These are phyloP conservation scores for Blastobotrys niveus DNA, from an alignment of 1,139 yeast species.

Conservation along the genomic window DNA sequence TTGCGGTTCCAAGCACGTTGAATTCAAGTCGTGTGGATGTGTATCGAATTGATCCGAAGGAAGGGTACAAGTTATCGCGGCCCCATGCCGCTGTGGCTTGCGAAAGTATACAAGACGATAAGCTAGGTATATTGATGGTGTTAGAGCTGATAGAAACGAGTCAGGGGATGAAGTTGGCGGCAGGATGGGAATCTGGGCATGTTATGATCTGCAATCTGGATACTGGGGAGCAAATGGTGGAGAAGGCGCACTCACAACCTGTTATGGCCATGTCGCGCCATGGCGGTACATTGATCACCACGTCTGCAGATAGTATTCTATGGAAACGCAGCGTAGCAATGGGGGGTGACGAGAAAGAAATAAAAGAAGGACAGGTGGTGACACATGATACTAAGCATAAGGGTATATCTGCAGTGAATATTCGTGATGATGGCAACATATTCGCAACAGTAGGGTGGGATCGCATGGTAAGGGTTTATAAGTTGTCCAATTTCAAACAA, in stretches of 20 bases:
- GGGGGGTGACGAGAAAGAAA: neutral
- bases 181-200: constrained; percentile 40
- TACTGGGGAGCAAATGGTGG: constrained; percentile 16
- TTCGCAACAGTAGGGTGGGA: constrained; percentile 40
- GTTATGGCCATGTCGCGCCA: constrained; percentile 16
- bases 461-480: constrained; percentile 34
- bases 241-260: constrained; percentile 34
- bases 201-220: constrained; percentile 27
- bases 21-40: constrained; percentile 36
- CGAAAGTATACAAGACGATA: constrained; percentile 10
- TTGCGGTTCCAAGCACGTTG: constrained; percentile 37
- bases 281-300: neutral
- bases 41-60: constrained; percentile 22
- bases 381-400: constrained; percentile 25
- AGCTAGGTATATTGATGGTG: constrained; percentile 38
- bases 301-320: neutral
- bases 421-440: constrained; percentile 31
- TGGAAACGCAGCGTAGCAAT: no score
- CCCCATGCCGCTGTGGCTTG: constrained; percentile 10
- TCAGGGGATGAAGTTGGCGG: constrained; percentile 24
- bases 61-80: constrained; percentile 14
- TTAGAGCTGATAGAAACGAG: constrained; percentile 22
- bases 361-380: no score
- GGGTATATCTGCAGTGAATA: constrained; percentile 29
- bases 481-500: constrained; percentile 22